These are phyloP conservation scores for Beauveria bassiana DNA, from an alignment of 2,329 filamentous ascomycete species.

Conservation along the genomic window DNA sequence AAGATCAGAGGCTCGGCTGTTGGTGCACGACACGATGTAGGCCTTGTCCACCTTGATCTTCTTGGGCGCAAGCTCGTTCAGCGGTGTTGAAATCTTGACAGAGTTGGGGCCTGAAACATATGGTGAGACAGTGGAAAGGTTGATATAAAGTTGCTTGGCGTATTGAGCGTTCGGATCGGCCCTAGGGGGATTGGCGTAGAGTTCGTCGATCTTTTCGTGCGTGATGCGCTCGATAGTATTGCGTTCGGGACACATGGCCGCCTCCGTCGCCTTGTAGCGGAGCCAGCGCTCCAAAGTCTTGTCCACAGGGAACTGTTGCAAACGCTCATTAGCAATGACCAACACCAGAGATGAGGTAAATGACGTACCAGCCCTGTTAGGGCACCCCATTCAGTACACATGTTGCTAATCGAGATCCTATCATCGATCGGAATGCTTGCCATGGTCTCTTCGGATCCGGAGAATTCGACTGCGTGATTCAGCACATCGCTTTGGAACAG, in stretches of 20 bases:
- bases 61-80: constrained; percentile 63
- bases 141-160: constrained; percentile 68
- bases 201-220: constrained; percentile 61
- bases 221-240: constrained; percentile 52
- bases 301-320: constrained; percentile 62
- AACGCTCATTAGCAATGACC: not conserved
- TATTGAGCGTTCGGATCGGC: constrained; percentile 71
- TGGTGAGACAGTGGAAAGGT: constrained; percentile 73
- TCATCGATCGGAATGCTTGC: constrained; percentile 61
- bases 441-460: constrained; percentile 72
- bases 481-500: constrained; percentile 84
- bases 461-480: constrained; percentile 87
- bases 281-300: constrained; percentile 61
- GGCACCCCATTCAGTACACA: constrained; percentile 74
- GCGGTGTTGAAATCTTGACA: constrained; percentile 75
- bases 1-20: constrained; percentile 73
- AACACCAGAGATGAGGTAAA: too few relatives aligned
- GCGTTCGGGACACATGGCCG: constrained; percentile 49
- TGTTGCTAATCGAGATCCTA: constrained; percentile 64
- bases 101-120: constrained; percentile 83
- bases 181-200: constrained; percentile 54
- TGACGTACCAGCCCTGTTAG: not conserved
- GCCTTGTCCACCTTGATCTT: constrained; percentile 75
- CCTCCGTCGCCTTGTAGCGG: constrained; percentile 62
- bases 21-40: constrained; percentile 87